Evolutionary conservation across 2,329 filamentous ascomycete species (phyloP).

Genomic region (Onygenales sp.): DNA sequence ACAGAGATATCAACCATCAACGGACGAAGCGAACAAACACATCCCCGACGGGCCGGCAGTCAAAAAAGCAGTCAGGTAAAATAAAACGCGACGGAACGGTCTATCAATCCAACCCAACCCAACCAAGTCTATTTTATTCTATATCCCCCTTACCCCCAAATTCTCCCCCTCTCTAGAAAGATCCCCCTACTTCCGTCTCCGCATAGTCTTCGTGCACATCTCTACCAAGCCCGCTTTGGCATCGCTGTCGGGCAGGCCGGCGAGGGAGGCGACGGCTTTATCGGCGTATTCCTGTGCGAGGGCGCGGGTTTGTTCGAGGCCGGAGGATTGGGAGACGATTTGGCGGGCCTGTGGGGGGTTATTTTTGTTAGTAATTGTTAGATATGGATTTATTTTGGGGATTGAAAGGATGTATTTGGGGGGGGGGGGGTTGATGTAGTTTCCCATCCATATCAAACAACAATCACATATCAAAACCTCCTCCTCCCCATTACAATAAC

Average conservation of each 20-base stretch:
- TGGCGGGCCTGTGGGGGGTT: slow-evolving; percentile 60
- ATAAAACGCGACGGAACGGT: too few relatives aligned
- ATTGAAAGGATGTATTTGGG: slow-evolving; percentile 1
- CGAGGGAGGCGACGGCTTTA: slow-evolving; percentile 77
- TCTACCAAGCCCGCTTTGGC: slow-evolving; percentile 85
- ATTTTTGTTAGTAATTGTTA: neutral
- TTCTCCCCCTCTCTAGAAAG: neutral
- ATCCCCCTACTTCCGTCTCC: slow-evolving; percentile 63
- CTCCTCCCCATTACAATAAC: neutral
- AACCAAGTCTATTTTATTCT: too few relatives aligned
- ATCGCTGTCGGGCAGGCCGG: slow-evolving; percentile 80
- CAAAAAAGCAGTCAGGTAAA: too few relatives aligned
- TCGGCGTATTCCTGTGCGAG: slow-evolving; percentile 86
- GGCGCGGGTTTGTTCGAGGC: slow-evolving; percentile 82
- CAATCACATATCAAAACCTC: too few relatives aligned
- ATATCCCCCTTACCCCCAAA: too few relatives aligned
- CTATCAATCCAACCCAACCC: too few relatives aligned
- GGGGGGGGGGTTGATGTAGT: too few relatives aligned
- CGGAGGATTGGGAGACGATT: slow-evolving; percentile 72
- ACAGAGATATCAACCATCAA: too few relatives aligned
- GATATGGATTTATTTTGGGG: slow-evolving; percentile 3
- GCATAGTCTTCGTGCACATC: slow-evolving; percentile 88
- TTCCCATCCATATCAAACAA: neutral
- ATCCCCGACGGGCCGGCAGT: too few relatives aligned
- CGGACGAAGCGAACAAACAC: too few relatives aligned